These are phyloP conservation scores for Xylaria flabelliformis DNA, from an alignment of 495 filamentous ascomycete genomes.

Conservation along the genomic window DNA sequence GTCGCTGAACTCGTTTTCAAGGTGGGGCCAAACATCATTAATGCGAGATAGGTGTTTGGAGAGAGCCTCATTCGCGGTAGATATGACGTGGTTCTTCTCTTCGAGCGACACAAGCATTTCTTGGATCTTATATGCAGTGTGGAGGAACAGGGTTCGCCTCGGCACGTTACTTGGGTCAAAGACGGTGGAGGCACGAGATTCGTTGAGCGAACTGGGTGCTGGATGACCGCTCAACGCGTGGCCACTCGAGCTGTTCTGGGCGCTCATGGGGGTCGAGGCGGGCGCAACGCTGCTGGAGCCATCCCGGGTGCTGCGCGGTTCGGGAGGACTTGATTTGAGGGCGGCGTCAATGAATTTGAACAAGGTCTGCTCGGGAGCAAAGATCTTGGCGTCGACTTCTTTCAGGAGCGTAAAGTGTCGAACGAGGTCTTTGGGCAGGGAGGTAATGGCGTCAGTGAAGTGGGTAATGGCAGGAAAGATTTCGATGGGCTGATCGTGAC, in stretches of 20 bases:
- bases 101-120: constrained; percentile 86
- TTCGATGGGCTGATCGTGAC: constrained; percentile 58
- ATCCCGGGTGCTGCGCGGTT: constrained; percentile 49
- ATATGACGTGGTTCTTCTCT: constrained; percentile 95
- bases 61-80: constrained; percentile 85
- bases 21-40: constrained; percentile 80
- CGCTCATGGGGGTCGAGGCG: constrained; percentile 51
- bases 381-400: constrained; percentile 95
- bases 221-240: constrained; percentile 37
- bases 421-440: constrained; percentile 92
- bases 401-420: constrained; percentile 93
- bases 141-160: constrained; percentile 71
- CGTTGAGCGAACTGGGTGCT: constrained; percentile 45
- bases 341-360: constrained; percentile 71
- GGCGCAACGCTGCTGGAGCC: constrained; percentile 49
- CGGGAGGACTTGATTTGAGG: constrained; percentile 63
- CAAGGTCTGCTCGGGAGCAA: constrained; percentile 73
- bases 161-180: constrained; percentile 59
- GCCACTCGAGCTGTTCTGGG: constrained; percentile 52
- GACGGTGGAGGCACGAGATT: constrained; percentile 44
- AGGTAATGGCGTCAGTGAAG: constrained; percentile 91
- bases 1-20: constrained; percentile 89
- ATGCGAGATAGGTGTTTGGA: constrained; percentile 84
- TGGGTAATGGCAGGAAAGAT: constrained; percentile 93
- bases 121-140: constrained; percentile 62